A percentile compares a stretch with the other conserved stretches of the same genome.
These are phyloP conservation scores for Sechiopsis laciniata DNA, from an alignment of 306 rosid species.

Conservation along the genomic window DNA sequence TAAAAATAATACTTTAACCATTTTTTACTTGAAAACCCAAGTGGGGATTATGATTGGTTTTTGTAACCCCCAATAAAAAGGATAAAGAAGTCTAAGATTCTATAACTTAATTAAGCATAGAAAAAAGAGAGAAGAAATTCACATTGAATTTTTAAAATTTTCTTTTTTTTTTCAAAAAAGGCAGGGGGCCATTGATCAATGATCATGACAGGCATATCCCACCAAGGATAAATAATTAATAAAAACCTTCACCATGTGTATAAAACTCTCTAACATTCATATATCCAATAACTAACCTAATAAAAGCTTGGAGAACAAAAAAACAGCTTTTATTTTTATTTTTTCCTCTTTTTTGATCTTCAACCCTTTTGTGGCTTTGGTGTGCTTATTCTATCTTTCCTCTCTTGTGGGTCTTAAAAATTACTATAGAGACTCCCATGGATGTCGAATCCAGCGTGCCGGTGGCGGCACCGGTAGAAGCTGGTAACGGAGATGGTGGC, in stretches of 20 bases:
- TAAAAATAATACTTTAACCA: no score
- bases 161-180: neutral
- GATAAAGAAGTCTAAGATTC: no score
- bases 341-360: neutral
- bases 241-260: constrained; percentile 1
- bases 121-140: no score
- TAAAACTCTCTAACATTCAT: neutral
- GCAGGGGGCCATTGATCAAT: constrained; percentile 26
- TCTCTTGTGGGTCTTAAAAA: neutral
- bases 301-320: constrained; percentile 14
- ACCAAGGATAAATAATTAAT: constrained; percentile 31
- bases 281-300: constrained; percentile 18
- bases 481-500: constrained; percentile 13
- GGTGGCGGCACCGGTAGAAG: constrained; percentile 15
- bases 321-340: neutral
- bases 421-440: neutral
- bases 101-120: no score
- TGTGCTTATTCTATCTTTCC: constrained; percentile 23
- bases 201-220: constrained; percentile 77
- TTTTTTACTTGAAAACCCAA: no score
- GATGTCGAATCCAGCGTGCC: constrained; percentile 31
- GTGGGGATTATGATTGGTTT: no score
- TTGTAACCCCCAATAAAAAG: no score
- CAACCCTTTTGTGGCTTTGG: constrained; percentile 5
- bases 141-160: constrained; percentile 15